Evolutionary conservation across 257 asterid species (phyloP).

Genomic region (Hygrophila difformis): DNA sequence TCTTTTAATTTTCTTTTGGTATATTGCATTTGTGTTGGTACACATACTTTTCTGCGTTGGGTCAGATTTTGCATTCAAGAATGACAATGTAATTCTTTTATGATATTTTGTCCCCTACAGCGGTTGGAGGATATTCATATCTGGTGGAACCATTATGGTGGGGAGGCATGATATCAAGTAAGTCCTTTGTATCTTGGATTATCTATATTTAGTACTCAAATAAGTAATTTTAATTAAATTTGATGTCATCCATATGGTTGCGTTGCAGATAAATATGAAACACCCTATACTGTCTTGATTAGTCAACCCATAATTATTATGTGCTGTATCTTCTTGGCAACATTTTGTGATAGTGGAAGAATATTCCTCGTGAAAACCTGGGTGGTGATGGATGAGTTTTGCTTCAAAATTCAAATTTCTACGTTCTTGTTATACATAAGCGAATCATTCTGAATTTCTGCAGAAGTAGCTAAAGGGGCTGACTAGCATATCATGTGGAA

Average conservation of each 20-base stretch:
- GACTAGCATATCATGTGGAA: no score
- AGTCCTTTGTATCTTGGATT: conserved; percentile 18
- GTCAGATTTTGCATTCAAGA: background rate
- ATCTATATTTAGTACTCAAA: conserved; percentile 1
- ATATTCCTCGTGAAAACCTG: conserved; percentile 5
- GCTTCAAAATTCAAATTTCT: background rate
- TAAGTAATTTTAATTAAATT: background rate
- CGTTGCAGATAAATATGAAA: conserved; percentile 5
- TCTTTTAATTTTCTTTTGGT: conserved; percentile 2
- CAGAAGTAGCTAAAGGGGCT: background rate
- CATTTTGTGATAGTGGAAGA: conserved; percentile 3
- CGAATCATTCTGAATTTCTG: conserved; percentile 4
- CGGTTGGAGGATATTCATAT: conserved; percentile 81
- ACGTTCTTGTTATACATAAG: conserved; percentile 1
- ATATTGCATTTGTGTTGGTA: background rate
- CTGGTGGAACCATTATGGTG: conserved; percentile 82
- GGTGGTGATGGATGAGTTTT: no score
- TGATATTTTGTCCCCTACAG: conserved; percentile 23
- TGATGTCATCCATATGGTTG: background rate
- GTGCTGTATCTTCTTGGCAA: background rate
- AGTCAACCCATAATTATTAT: background rate
- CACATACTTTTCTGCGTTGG: background rate
- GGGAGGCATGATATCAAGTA: conserved; percentile 81
- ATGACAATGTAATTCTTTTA: conserved; percentile 1
- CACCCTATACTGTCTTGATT: conserved; percentile 5